Evolutionary conservation across 139 green algal genomes (phyloP).

Genomic region (Chlorella sp.): DNA sequence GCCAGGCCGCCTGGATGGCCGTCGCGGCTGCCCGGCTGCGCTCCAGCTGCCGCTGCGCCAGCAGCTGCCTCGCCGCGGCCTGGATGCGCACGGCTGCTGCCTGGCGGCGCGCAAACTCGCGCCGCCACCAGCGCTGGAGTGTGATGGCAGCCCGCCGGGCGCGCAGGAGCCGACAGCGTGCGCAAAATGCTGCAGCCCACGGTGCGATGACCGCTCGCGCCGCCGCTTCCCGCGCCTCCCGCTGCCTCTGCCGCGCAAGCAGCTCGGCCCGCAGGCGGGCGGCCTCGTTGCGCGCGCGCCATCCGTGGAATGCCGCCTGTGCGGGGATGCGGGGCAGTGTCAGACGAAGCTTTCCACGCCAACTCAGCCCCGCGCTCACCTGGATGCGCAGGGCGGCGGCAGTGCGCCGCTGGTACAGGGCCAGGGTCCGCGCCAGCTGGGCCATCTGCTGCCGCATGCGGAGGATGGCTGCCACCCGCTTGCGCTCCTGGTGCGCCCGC

Average conservation of each 20-base stretch:
- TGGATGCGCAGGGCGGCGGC: slow-evolving; percentile 44
- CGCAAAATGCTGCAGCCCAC: slow-evolving; percentile 35
- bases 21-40: slow-evolving; percentile 1
- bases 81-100: slow-evolving; percentile 33
- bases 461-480: slow-evolving; percentile 5
- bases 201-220: slow-evolving; percentile 42
- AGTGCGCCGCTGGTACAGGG: slow-evolving; percentile 23
- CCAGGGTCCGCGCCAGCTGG: slow-evolving; percentile 39
- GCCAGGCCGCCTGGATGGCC: slow-evolving; percentile 57
- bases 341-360: not conserved
- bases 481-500: slow-evolving; percentile 40
- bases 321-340: not conserved
- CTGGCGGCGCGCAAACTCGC: not conserved
- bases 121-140: slow-evolving; percentile 36
- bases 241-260: slow-evolving; percentile 13
- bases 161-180: slow-evolving; percentile 30
- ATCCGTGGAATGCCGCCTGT: slow-evolving; percentile 27
- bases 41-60: slow-evolving; percentile 10
- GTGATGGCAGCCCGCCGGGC: slow-evolving; percentile 21
- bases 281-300: slow-evolving; percentile 1
- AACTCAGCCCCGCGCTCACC: not conserved
- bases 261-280: not conserved
- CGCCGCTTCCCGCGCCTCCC: slow-evolving; percentile 11
- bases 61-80: slow-evolving; percentile 1
- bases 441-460: slow-evolving; percentile 28